Evolutionary conservation across 192 early-diverging fungal genomes (phyloP), one percentile per base, ranked within the genome.

Genomic region (Coemansia sp.): DNA sequence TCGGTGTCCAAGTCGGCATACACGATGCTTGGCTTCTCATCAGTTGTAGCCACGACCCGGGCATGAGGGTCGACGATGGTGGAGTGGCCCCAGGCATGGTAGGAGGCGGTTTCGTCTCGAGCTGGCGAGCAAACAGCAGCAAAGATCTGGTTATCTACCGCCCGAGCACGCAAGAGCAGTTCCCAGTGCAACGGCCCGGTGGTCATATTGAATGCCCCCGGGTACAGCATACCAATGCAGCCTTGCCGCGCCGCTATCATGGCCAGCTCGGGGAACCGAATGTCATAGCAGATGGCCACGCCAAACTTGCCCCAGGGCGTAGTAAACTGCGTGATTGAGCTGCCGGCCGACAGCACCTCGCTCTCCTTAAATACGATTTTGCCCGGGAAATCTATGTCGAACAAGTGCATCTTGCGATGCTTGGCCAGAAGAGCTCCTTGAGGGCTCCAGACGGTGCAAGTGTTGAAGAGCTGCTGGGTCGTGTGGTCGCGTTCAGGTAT

Each of bases 121-220:
- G 96, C 96, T 7, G 96, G 96, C 3, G 96, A 96, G 77, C 96
- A 99, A n/a, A 87, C 88, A 7, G 91, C 92, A 0, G 93, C 89
- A 60, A 87, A 99, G 53, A 98, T 81, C 64, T 82, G 93, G 69
- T 97, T 99, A 71, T 99, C 96, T 15, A 91, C 66, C 1, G 96
- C 96, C 14, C 93, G 75, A 1, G 91, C 87, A 0, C 91, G 77
- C 63, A 87, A 81, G 46, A 95, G 55, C 28, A 95, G 74, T 64
- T 99, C 94, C 93, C 94, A 99, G 55, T 96, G 93, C 63, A 95
- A 51, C 1, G 94, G 94, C 15, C 96, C 96, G 2, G 96, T 99
- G 10, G 88, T 93, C 71, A 85, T 89, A 69, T 97, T 99, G 73
- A 97, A 97, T 0, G 93, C 94, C 2, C 93, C 96, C 3, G 94